Base-by-base conservation (phyloP, 2,329 filamentous ascomycete genomes). In the Hymenoscyphus repandus region DNA sequence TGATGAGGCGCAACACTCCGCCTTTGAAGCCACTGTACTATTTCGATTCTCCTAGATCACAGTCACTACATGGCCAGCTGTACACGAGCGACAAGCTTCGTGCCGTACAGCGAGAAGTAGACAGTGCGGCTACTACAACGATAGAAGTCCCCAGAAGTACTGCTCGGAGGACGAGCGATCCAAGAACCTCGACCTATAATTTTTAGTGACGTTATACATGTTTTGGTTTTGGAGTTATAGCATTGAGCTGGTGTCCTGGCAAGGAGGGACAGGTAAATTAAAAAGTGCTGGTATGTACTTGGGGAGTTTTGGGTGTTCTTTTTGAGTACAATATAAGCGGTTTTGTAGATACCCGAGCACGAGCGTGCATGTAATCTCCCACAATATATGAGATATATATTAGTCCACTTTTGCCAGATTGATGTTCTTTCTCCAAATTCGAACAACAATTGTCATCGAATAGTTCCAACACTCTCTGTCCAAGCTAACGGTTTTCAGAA, bases 1-100 rank as follows among this genome's bases (percentile, higher is more conserved):
- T 58, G 30, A 30, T 51, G 33, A 42, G 45, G 20, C 75, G 74
- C 58, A 62, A 71, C 13, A 63, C 70, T 12, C 71, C 72, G 7
- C 58, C 63, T 44, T 62, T 77, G 13, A 69, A 73, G 59, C 72
- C 74, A 34, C 67, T 81, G 18, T 80, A 80, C 64, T 69, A 73
- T 38, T 72, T 77, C 44, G 74, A 72, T 7, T 36, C 31, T 17
- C 49, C 49, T 6, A 36, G 22, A 15, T 31, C 9, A 27, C 31
- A 73, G 20, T 22, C 47, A 27, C 38, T 43, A 17, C 30, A 43
- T 17, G 47, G 43, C 18, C 47, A 49, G 30, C 27, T 49, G 1
- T 49, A 43, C 34, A 32, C 47, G 11, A 39, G 43, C 10, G 36
- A 49, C n/a, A 47, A 47, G 10, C 17, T 47, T 30, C 33, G 44